Evolutionary conservation across 106 monocot species (phyloP).

Genomic region (Dioscorea dumetorum): DNA sequence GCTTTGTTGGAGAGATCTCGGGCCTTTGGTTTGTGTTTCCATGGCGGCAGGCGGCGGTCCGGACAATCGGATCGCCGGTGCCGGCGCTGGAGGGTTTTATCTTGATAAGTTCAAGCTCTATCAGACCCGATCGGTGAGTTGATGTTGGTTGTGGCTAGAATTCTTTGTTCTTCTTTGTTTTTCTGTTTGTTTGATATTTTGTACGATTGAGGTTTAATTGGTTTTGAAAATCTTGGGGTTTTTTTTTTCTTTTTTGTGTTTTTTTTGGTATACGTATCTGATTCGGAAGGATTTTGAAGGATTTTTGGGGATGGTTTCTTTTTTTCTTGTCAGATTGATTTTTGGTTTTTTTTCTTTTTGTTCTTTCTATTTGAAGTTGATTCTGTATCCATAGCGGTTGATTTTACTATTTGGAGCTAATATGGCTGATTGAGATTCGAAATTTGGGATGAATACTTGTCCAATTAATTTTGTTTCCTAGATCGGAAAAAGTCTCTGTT

Average conservation of each 20-base stretch:
- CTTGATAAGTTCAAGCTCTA: slow-evolving; percentile 68
- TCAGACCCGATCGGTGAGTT: slow-evolving; percentile 57
- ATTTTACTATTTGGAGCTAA: too few species aligned
- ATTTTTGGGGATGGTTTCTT: background rate
- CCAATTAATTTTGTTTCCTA: too few species aligned
- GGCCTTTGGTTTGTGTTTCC: too few species aligned
- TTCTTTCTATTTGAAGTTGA: background rate
- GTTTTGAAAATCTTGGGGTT: background rate
- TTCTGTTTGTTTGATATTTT: background rate
- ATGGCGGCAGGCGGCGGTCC: slow-evolving; percentile 13
- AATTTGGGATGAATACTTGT: too few species aligned
- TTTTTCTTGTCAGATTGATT: background rate
- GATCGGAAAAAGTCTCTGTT: too few species aligned
- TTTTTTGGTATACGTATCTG: too few species aligned
- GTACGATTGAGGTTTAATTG: background rate
- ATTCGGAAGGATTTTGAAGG: background rate
- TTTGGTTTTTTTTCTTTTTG: background rate
- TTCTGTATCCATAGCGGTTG: background rate
- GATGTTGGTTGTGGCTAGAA: background rate
- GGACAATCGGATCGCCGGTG: background rate
- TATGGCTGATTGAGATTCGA: too few species aligned
- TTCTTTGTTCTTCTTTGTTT: background rate
- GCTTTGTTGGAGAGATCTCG: too few species aligned
- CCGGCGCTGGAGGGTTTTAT: slow-evolving; percentile 15
- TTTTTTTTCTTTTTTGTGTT: too few species aligned